Base-by-base conservation (phyloP, 2,329 filamentous ascomycete genomes). In the Elsinoe australis region DNA sequence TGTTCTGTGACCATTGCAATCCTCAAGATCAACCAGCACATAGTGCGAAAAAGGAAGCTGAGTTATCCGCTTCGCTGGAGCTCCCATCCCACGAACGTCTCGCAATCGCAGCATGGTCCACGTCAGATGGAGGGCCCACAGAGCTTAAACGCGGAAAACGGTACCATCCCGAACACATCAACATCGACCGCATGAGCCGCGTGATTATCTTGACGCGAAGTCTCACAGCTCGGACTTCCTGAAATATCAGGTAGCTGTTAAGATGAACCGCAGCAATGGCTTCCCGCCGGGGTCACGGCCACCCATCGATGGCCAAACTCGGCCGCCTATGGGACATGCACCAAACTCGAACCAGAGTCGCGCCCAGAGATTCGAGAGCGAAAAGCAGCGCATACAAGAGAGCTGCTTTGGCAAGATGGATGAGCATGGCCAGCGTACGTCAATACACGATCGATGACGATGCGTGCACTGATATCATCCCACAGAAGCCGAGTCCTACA, bases 321-420 rank as follows among this genome's bases (percentile, higher is more conserved):
- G 31, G 19, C 39, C 48, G 17, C 39, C 36, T 5, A 45, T 50
- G 29, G 24, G 29, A 32, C 35, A 47, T 9, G 17, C 47, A 17
- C 12, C 51, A 12, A 42, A 22, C 48, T 52, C 54, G 31, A 52
- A 49, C 24, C 64, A 66, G 62, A 68, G 62, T 21, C 70, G 71
- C 61, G 90, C 90, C 49, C 87, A 95, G 70, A 79, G 80, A 59
- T 98, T 96, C 65, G 92, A 98, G 67, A 88, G 96, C 62, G 92
- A 98, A 74, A 95, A 95, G 74, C 78, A 80, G 64, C 81, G 92
- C 64, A 95, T 98, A 60, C 83, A 94, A 55, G 85, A 94, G 54
- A 95, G 86, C 67, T 95, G 89, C 70, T 98, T 96, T 71, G 78
- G 73, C 65, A 95, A 94, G 71, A 83, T 82, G 60, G 92, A 96